Percentiles rank a stretch among this genome's conserved stretches.
These are phyloP conservation scores for Adiantum capillusveneris DNA, from an alignment of 75 land plant genomes.

Conservation along the genomic window DNA sequence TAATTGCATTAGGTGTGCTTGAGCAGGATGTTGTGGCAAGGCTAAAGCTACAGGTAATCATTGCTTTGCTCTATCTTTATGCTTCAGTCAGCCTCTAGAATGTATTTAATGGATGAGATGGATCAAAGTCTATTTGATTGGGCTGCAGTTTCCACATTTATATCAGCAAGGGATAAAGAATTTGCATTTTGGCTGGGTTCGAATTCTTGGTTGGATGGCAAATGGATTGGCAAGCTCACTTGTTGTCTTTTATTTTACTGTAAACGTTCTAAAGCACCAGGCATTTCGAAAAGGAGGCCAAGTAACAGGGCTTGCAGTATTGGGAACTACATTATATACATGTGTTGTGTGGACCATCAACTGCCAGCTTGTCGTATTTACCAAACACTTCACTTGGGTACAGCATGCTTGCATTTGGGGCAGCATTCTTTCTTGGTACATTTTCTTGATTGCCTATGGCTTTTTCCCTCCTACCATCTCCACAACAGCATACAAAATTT, in stretches of 20 bases:
- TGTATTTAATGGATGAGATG: too few species aligned
- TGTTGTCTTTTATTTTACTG: constrained; percentile 47
- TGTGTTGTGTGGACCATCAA: constrained; percentile 90
- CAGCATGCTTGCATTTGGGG: constrained; percentile 85
- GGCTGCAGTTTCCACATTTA: constrained; percentile 63
- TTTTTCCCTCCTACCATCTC: constrained; percentile 46
- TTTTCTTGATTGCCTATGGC: constrained; percentile 70
- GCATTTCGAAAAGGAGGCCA: constrained; percentile 61
- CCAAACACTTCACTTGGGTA: constrained; percentile 71
- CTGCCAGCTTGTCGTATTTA: constrained; percentile 60
- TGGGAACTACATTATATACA: constrained; percentile 26
- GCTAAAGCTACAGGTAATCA: constrained; percentile 63
- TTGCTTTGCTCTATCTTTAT: too few species aligned
- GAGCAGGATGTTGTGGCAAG: constrained; percentile 81
- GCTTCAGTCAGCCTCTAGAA: too few species aligned
- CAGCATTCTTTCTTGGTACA: constrained; percentile 61
- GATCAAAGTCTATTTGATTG: too few species aligned
- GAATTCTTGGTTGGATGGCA: constrained; percentile 63
- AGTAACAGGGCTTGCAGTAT: constrained; percentile 35
- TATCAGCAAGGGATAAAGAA: constrained; percentile 79
- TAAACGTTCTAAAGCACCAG: constrained; percentile 38
- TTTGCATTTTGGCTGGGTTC: constrained; percentile 50
- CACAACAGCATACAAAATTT: constrained; percentile 48
- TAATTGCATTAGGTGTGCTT: constrained; percentile 64
- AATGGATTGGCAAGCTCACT: constrained; percentile 57